Base-by-base conservation (phyloP, 495 filamentous ascomycete genomes). In the Recurvomyces mirabilis region DNA sequence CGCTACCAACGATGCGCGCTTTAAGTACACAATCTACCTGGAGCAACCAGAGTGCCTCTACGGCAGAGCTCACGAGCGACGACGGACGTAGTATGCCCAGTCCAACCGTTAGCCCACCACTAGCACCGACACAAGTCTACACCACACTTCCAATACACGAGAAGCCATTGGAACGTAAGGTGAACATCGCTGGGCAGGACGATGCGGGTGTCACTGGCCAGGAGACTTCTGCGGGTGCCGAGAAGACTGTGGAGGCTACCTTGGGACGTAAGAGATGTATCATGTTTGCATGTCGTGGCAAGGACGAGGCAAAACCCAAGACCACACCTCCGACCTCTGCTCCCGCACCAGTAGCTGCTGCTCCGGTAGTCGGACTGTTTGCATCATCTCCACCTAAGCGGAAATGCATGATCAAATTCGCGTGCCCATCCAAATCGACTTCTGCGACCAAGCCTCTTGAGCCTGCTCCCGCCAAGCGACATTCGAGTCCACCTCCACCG, bases 61-160 rank as follows among this genome's bases (percentile, higher is more conserved):
- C 84, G 2, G 79, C 78, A 19, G 88, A 94, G 49, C 68, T 94
- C 41, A 94, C 86, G 21, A 94, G 87, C 62, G 91, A 94, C 57
- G 91, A 82, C 29, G 89, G 84, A 35, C 64, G 86, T 30, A 94
- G 87, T n/a, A 93, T 87, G 52, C 87, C 91, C 9, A 60, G 56
- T 32, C 78, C 86, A n/a, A 68, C 87, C 18, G 82, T 85, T 38
- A 98, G 91, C 58, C 91, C 91, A 9, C 87, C 84, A 20, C 62
- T 76, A 4, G 75, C 79, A 0, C 38, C 59, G 2, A 44, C 54
- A 5, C 41, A 58, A 3, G 52, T 54, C 37, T 70, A 43, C 41
- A 46, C 26, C 33, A 55, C 48, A 43, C 52, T 52, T 6, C 52
- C 41, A 42, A 51, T 56, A 35, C 60, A 43, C 35, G 33, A 67